phyloP scores from a whole-genome alignment of 768 basidiomycete genomes.

The Suillus clintonianus region DNA sequence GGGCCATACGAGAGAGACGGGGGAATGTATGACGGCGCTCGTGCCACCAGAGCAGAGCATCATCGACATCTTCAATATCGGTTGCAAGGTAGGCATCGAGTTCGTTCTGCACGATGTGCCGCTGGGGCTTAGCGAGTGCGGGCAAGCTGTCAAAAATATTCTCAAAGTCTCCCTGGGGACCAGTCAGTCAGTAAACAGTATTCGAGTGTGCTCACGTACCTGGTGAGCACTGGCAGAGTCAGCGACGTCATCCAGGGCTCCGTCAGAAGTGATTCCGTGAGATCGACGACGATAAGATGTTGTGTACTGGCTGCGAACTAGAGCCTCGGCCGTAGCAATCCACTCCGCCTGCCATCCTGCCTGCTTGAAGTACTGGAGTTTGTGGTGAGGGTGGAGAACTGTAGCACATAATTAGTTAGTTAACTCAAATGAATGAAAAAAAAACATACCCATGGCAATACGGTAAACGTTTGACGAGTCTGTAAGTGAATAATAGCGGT shows the following conservation, averaged over 20 bases:
- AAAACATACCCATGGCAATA: conserved; percentile 30
- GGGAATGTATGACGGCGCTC: conserved; percentile 19
- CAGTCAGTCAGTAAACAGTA: not conserved
- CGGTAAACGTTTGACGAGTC: conserved; percentile 24
- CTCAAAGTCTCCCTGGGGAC: not conserved
- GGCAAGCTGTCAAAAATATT: conserved; percentile 6
- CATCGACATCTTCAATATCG: conserved; percentile 6
- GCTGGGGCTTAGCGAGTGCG: not conserved
- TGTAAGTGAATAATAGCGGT: conserved; percentile 26
- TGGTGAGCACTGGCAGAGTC: not conserved
- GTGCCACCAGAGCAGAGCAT: conserved; percentile 22
- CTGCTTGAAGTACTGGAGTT: conserved; percentile 30
- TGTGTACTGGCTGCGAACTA: conserved; percentile 20
- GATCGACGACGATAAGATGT: conserved; percentile 7
- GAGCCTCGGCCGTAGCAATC: conserved; percentile 21
- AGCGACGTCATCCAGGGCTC: not conserved
- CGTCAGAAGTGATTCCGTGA: not conserved
- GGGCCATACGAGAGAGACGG: conserved; percentile 27
- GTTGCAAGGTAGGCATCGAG: conserved; percentile 7
- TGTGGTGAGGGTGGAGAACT: conserved; percentile 34
- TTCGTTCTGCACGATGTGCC: not conserved
- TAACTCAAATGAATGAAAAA: not conserved
- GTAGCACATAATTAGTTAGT: not conserved
- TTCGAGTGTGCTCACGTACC: conserved; percentile 4
- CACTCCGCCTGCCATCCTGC: conserved; percentile 27